A percentile compares a stretch with the other conserved stretches of the same genome.
Evolutionary conservation across 768 basidiomycete genomes (phyloP).

Genomic region (Mycena alexandri): DNA sequence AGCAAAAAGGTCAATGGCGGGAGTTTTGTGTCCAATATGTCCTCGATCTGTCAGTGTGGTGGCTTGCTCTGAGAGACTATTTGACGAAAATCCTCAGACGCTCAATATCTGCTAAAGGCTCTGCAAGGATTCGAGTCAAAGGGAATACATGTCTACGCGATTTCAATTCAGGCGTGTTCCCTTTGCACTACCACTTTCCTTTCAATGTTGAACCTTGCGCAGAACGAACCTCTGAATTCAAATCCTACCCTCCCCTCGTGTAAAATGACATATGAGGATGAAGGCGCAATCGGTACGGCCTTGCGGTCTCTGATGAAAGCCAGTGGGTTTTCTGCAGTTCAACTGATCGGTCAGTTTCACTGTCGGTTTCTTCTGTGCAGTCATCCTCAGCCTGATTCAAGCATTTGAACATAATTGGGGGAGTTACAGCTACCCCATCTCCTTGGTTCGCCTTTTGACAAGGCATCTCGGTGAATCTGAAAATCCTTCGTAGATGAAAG

Average conservation of each 20-base stretch:
- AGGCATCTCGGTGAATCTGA: not conserved
- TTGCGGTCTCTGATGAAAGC: conserved; percentile 13
- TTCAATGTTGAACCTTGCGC: not conserved
- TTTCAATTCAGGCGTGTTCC: conserved; percentile 13
- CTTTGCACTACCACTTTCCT: too few relatives aligned
- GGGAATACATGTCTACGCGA: conserved; percentile 10
- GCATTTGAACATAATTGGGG: conserved; percentile 22
- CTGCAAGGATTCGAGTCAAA: conserved; percentile 20
- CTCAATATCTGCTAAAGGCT: conserved; percentile 13
- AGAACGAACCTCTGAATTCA: conserved; percentile 13
- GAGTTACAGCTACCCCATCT: conserved; percentile 7
- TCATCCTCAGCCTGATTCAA: not conserved
- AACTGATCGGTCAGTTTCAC: conserved; percentile 16
- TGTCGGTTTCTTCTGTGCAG: not conserved
- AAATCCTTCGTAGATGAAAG: conserved; percentile 11
- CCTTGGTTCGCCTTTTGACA: conserved; percentile 1
- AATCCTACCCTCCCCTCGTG: conserved; percentile 14
- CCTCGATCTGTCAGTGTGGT: not conserved
- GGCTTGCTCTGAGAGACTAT: not conserved
- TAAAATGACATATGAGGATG: conserved; percentile 23
- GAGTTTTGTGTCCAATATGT: conserved; percentile 1
- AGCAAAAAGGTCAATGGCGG: conserved; percentile 10
- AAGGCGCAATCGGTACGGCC: conserved; percentile 17
- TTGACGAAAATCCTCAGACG: not conserved
- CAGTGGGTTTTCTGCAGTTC: conserved; percentile 11